A percentile compares a stretch with the other conserved stretches of the same genome.
Evolutionary conservation across 2,329 filamentous ascomycete species (phyloP).

Genomic region (Exophiala bonariae): DNA sequence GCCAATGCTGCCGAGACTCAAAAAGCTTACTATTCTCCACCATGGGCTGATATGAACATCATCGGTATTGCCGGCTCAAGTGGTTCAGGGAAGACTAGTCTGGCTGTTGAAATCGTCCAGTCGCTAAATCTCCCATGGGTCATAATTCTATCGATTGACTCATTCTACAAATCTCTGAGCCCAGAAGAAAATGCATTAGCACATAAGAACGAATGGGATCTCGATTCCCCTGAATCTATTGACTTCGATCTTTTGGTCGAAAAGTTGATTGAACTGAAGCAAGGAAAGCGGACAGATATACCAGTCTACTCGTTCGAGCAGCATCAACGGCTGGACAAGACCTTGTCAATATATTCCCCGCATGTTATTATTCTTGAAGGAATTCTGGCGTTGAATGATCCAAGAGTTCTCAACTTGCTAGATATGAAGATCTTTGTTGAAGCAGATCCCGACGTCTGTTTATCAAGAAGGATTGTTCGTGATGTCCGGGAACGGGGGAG

Average conservation of each 20-base stretch:
- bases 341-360: constrained; percentile 90
- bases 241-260: constrained; percentile 90
- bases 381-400: constrained; percentile 91
- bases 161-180: constrained; percentile 90
- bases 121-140: constrained; percentile 95
- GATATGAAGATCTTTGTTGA: constrained; percentile 99
- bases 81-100: constrained; percentile 90
- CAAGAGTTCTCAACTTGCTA: constrained; percentile 77
- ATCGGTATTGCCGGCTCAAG: constrained; percentile 96
- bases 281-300: constrained; percentile 74
- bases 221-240: constrained; percentile 90
- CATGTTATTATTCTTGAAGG: constrained; percentile 95
- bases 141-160: constrained; percentile 97
- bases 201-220: constrained; percentile 90
- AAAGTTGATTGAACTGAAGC: constrained; percentile 78
- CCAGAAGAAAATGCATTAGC: constrained; percentile 76
- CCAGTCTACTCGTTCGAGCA: constrained; percentile 94
- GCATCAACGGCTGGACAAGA: constrained; percentile 76
- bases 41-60: constrained; percentile 94
- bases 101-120: constrained; percentile 87
- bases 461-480: constrained; percentile 81
- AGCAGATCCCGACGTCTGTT: constrained; percentile 89
- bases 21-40: constrained; percentile 78
- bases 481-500: constrained; percentile 87
- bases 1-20: constrained; percentile 9